A percentile compares a stretch with the other conserved stretches of the same genome.
Evolutionary conservation across 345 rosid genomes (phyloP).

Genomic region (Eucalyptus microcorys): DNA sequence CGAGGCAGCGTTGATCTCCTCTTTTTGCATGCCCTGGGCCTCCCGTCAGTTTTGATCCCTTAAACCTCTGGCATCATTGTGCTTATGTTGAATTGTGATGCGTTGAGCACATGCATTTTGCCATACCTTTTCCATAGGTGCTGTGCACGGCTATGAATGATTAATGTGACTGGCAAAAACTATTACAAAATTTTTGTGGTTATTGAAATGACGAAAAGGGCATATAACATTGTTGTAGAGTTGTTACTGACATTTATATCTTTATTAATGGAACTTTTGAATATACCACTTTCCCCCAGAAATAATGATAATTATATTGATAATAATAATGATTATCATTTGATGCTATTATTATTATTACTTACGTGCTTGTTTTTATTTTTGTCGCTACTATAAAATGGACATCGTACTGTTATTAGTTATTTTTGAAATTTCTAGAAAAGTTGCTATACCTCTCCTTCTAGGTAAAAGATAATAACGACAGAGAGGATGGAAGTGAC

Average conservation of each 20-base stretch:
- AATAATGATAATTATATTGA: no score
- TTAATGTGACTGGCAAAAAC: not conserved
- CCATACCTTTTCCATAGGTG: not conserved
- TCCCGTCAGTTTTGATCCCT: not conserved
- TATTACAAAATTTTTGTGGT: not conserved
- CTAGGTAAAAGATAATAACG: not conserved
- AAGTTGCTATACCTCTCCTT: not conserved
- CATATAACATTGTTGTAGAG: not conserved
- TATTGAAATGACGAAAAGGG: not conserved
- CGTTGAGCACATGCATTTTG: not conserved
- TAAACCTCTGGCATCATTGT: not conserved
- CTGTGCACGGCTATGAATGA: not conserved
- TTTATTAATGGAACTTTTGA: not conserved
- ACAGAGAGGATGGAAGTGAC: not conserved
- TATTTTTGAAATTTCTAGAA: not conserved
- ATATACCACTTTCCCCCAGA: not conserved
- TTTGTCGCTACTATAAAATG: not conserved
- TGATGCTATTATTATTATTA: not conserved
- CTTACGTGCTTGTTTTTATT: not conserved
- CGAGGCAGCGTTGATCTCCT: no score
- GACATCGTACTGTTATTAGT: not conserved
- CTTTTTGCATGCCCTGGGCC: not conserved
- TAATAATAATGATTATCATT: not conserved
- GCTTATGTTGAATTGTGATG: not conserved
- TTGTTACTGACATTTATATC: not conserved